These are phyloP conservation scores for Ceratobasidium sp. DNA, from an alignment of 1,284 basidiomycete species.

Conservation along the genomic window DNA sequence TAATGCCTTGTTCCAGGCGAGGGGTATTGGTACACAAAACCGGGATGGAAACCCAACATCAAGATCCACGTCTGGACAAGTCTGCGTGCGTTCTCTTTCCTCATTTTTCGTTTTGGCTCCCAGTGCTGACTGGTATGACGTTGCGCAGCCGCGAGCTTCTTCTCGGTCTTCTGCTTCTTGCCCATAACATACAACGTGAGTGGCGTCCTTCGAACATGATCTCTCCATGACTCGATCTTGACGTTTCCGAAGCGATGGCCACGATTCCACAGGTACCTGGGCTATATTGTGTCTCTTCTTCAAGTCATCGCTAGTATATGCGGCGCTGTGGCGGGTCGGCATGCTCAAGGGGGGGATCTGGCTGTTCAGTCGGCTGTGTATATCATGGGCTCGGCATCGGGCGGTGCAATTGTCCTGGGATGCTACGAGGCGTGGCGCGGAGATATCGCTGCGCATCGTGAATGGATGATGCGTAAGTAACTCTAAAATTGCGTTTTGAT, in stretches of 20 bases:
- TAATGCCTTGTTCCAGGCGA: constrained; percentile 31
- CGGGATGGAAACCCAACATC: constrained; percentile 32
- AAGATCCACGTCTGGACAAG: constrained; percentile 38
- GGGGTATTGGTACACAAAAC: constrained; percentile 39
- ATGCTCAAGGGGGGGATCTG: constrained; percentile 40
- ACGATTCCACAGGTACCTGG: constrained; percentile 39
- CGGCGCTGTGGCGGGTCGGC: constrained; percentile 37
- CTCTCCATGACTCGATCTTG: not conserved
- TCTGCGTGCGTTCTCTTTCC: constrained; percentile 34
- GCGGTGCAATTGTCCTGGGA: constrained; percentile 31
- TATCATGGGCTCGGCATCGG: constrained; percentile 27
- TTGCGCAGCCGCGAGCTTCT: constrained; percentile 38
- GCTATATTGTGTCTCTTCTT: constrained; percentile 39
- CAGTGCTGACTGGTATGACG: not conserved
- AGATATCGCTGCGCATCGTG: constrained; percentile 39
- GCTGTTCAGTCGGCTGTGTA: constrained; percentile 39
- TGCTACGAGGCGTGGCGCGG: constrained; percentile 29
- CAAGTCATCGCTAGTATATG: constrained; percentile 33
- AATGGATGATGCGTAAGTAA: constrained; percentile 43
- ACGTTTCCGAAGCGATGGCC: constrained; percentile 34
- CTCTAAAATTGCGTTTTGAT: not conserved
- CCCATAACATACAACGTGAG: constrained; percentile 35
- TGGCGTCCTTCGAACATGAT: constrained; percentile 15
- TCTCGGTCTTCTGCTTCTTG: constrained; percentile 41
- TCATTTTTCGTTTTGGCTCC: not conserved